Percentiles rank a stretch among this genome's conserved stretches.
Evolutionary conservation across 2,329 filamentous ascomycete species (phyloP).

Genomic region (Monilinia laxa): DNA sequence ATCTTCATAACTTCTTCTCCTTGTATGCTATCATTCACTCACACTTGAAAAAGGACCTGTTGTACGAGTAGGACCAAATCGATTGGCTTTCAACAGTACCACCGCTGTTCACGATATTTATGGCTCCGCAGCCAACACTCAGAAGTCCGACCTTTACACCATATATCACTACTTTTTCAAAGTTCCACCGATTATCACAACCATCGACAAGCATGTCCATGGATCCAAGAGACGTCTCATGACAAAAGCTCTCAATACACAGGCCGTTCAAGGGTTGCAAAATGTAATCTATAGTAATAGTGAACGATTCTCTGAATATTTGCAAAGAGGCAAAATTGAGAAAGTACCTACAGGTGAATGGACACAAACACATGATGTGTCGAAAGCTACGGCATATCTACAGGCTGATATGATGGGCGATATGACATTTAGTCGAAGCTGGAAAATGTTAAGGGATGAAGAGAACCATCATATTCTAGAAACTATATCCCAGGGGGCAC

Average conservation of each 20-base stretch:
- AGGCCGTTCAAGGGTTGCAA: neutral
- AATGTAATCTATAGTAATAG: neutral
- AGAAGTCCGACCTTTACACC: conserved; percentile 11
- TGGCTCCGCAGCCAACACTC: neutral
- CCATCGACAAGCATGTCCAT: neutral
- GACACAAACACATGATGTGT: neutral
- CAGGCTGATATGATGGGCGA: conserved; percentile 8
- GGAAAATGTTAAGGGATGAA: neutral
- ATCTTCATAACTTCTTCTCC: conserved; percentile 5
- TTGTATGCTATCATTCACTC: neutral
- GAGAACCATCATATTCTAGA: conserved; percentile 6
- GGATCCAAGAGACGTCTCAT: conserved; percentile 3
- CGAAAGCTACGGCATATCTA: neutral
- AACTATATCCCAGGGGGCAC: neutral
- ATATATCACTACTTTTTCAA: conserved; percentile 14
- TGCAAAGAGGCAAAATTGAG: neutral
- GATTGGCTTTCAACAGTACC: neutral
- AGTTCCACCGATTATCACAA: neutral
- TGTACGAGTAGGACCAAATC: conserved; percentile 51
- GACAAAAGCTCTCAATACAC: neutral
- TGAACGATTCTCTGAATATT: neutral
- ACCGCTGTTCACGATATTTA: conserved; percentile 7
- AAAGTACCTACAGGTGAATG: neutral
- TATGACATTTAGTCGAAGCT: conserved; percentile 4
- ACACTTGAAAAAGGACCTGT: conserved; percentile 47